Base-by-base conservation (phyloP, 208 protist genomes). In the Pavlovales sp. region DNA sequence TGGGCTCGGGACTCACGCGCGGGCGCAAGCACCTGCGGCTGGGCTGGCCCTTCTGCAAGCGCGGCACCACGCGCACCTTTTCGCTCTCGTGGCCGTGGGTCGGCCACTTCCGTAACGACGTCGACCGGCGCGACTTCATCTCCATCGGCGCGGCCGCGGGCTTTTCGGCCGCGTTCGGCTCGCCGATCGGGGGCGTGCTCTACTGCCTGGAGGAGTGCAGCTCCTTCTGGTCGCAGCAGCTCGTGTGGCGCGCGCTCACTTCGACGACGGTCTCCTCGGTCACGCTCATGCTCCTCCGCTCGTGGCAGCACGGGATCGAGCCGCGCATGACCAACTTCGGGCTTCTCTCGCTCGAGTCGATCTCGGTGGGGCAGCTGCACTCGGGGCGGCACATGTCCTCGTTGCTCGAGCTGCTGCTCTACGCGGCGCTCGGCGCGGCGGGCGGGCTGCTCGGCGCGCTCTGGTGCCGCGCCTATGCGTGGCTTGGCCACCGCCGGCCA, bases 131-230 rank as follows among this genome's bases (percentile, higher is more conserved):
- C 30, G 79, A 84, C 42, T 84, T 84, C 44, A 71, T 96, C 32
- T 90, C 93, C 1, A 89, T 79, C 57, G 95, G 95, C 37, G 93
- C 93, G 26, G 95, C 93, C 40, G 93, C 94, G 38, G 95, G 95
- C 89, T 94, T 96, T 2, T 84, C 94, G 0, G 91, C 91, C 37
- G 94, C 93, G 34, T 96, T 96, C 86, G 93, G 92, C 38, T 36
- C 81, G 32, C 95, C 95, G 32, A 90, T 95, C 75, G 95, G 94
- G 28, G 95, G 94, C 38, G 91, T 94, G 11, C 88, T 96, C 18
- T 96, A 96, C 75, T 78, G 91, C 10, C 38, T 96, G 28, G 95
- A 96, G 85, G 94, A 96, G 46, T 94, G 86, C 30, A 37, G 91
- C 0, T 93, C 93, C 14, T 93, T 93, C 81, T 96, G 93, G 91